Conservation (phyloP, 495 filamentous ascomycete genomes). For the Penicillium canescens region DNA sequence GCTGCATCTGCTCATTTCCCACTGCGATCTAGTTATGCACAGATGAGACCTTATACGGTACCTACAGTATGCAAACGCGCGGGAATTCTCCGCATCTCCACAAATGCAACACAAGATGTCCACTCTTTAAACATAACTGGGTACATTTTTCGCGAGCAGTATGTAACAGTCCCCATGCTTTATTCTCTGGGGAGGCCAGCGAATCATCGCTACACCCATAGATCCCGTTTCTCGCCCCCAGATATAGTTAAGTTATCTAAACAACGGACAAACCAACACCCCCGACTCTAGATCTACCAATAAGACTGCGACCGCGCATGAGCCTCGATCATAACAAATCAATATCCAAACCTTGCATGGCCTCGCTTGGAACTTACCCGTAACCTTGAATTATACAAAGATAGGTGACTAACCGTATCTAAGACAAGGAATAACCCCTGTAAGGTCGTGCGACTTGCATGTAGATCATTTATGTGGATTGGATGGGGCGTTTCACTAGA, state of each 20-base stretch:
- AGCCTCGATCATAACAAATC: neutral
- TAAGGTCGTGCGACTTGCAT: constrained; percentile 25
- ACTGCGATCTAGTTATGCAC: neutral
- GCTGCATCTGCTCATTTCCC: constrained; percentile 12
- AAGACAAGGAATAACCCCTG: constrained; percentile 22
- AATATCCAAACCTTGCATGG: constrained; percentile 5
- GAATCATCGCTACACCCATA: too few species aligned
- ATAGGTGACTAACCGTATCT: constrained; percentile 4
- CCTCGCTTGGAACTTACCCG: neutral
- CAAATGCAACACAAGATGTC: constrained; percentile 5
- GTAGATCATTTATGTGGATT: constrained; percentile 14
- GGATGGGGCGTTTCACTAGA: constrained; percentile 5
- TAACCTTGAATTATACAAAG: constrained; percentile 1
- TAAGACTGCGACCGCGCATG: neutral
- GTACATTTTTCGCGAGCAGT: too few species aligned
- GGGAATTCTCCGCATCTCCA: constrained; percentile 31
- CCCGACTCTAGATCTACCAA: constrained; percentile 4
- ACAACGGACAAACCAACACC: neutral
- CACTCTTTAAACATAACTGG: neutral
- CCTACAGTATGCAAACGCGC: constrained; percentile 7
- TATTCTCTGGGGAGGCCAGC: too few species aligned
- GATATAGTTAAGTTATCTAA: neutral
- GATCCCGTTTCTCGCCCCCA: too few species aligned
- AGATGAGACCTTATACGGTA: neutral
- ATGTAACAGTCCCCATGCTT: too few species aligned